Conservation (phyloP, 768 basidiomycete species). For the Naganishia randhawae region DNA sequence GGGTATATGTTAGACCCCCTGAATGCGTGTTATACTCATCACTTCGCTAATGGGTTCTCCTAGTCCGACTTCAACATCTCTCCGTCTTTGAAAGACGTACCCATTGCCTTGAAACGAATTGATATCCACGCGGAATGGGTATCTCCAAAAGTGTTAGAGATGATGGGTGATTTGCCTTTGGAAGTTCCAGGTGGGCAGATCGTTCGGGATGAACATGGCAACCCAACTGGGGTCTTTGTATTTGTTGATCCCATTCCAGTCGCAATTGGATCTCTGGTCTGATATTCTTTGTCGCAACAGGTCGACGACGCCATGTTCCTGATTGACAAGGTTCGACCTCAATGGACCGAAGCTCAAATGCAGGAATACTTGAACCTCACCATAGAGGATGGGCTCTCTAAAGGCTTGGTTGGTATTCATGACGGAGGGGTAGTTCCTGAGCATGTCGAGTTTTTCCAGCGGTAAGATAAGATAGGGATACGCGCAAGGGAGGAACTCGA, state of each 20-base stretch:
- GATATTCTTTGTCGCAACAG: constrained; percentile 19
- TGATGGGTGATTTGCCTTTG: constrained; percentile 60
- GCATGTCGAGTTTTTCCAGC: constrained; percentile 63
- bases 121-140: constrained; percentile 88
- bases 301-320: constrained; percentile 83
- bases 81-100: constrained; percentile 63
- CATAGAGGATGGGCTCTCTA: constrained; percentile 65
- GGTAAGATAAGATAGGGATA: constrained; percentile 52
- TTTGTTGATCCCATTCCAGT: constrained; percentile 8
- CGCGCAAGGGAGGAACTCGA: neutral
- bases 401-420: constrained; percentile 81
- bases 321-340: constrained; percentile 60
- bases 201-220: constrained; percentile 61
- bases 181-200: constrained; percentile 72
- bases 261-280: constrained; percentile 12
- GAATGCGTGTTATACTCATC: neutral
- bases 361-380: constrained; percentile 64
- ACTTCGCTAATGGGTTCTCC: neutral
- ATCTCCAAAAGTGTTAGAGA: constrained; percentile 63
- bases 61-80: constrained; percentile 65
- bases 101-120: constrained; percentile 69
- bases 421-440: constrained; percentile 64
- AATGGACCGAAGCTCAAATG: constrained; percentile 60
- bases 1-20: constrained; percentile 30
- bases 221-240: constrained; percentile 63